Base-by-base conservation (phyloP, 768 basidiomycete genomes). In the Kwoniella sp. region DNA sequence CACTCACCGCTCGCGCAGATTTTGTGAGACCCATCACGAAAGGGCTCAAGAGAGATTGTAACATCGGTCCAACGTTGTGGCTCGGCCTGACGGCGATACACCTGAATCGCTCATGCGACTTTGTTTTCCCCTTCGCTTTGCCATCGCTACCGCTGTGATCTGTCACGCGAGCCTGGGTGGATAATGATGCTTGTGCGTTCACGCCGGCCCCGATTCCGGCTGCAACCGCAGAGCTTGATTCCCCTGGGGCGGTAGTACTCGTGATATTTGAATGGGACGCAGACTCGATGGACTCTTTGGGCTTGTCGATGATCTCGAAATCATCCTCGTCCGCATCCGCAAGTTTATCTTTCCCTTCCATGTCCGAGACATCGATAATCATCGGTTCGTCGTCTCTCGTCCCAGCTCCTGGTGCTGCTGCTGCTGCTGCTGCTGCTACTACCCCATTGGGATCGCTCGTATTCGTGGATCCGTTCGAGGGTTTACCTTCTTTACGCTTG, bases 21-120 rank as follows among this genome's bases (percentile, higher is more conserved):
- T 78, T 78, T 2, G 70, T 71, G 26, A 75, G 51, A 52, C 76
- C 76, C 63, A 78, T 65, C 2, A 75, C 76, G 56, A 78, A 73
- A 15, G 72, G 69, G 52, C 66, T 75, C 34, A 73, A 56, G 20
- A 78, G 61, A 30, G 68, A 69, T n/a, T 73, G 68, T 8, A 78
- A 48, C 20, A 78, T 47, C 7, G 74, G 72, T 13, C 71, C 20
- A 9, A 74, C 66, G 8, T 63, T 56, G 0, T 55, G 60, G 9
- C 72, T 61, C 0, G 76, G 76, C 56, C 59, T 64, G 8, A 75
- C 69, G 25, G 70, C 67, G 8, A 73, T 20, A 25, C 63, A 66
- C 68, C 60, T 54, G 31, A 62, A 76, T 51, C 66, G 0, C 28
- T 31, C 28, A 13, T 57, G 54, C 20, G 23, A n/a, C n/a, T n/a